Conservation (phyloP, 805 yeast species). For the Hanseniaspora occidentalis region DNA sequence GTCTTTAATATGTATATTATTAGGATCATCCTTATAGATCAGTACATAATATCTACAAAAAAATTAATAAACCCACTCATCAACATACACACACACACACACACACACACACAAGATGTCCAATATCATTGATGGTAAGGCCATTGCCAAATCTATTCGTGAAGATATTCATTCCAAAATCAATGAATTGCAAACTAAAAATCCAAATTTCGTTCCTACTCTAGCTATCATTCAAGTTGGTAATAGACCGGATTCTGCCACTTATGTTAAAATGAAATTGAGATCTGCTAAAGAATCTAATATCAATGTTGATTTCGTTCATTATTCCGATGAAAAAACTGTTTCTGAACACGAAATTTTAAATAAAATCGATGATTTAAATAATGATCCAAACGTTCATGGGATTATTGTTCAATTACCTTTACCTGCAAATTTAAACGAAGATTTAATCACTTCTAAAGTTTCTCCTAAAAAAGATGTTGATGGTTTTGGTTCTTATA, state of each 20-base stretch:
- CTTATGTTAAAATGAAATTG: conserved; percentile 83
- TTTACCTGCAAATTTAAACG: conserved; percentile 68
- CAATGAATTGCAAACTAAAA: conserved; percentile 27
- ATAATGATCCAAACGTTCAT: conserved; percentile 64
- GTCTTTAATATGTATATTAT: too few relatives aligned
- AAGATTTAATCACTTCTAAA: conserved; percentile 64
- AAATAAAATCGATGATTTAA: conserved; percentile 46
- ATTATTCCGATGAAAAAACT: conserved; percentile 39
- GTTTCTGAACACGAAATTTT: conserved; percentile 50
- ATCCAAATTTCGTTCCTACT: conserved; percentile 53
- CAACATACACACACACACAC: too few relatives aligned
- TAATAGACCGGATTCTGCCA: conserved; percentile 74
- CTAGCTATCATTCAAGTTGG: conserved; percentile 87
- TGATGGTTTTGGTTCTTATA: conserved; percentile 84
- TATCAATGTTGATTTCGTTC: conserved; percentile 52
- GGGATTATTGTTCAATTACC: conserved; percentile 90
- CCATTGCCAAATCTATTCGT: conserved; percentile 42
- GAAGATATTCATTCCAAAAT: conserved; percentile 40
- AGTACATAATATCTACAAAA: not conserved
- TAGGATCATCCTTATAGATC: too few relatives aligned
- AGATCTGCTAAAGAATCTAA: conserved; percentile 82
- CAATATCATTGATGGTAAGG: conserved; percentile 45
- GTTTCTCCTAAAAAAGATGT: conserved; percentile 83
- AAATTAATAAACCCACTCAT: not conserved
- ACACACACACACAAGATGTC: conserved; percentile 1